A percentile compares a stretch with the other conserved stretches of the same genome.
phyloP scores from a whole-genome alignment of 495 filamentous ascomycete genomes.

The Parathielavia appendiculata region DNA sequence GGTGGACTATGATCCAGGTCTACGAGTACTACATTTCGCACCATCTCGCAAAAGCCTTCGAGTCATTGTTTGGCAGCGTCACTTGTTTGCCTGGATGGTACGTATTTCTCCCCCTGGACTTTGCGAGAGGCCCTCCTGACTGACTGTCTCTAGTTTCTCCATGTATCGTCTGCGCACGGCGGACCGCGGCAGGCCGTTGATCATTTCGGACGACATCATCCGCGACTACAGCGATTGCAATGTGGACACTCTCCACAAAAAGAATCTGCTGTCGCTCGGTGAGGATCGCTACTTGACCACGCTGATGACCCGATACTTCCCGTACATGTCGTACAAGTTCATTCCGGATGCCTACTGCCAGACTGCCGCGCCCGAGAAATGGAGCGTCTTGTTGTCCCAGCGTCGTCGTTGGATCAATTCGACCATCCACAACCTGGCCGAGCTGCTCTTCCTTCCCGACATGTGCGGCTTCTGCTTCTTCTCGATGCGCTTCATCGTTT shows the following conservation, averaged over 20 bases:
- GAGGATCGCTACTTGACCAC: conserved; percentile 98
- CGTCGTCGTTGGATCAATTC: conserved; percentile 98
- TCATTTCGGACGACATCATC: conserved; percentile 83
- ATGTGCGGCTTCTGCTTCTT: conserved; percentile 99
- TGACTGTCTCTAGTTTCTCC: conserved; percentile 68
- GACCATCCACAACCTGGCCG: conserved; percentile 89
- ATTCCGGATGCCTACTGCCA: conserved; percentile 85
- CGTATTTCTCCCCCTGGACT: conserved; percentile 33
- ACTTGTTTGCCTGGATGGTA: conserved; percentile 98
- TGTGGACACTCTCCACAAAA: conserved; percentile 96
- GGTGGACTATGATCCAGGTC: conserved; percentile 99
- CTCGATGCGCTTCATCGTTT: conserved; percentile 95
- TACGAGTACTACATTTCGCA: conserved; percentile 98
- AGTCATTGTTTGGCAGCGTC: conserved; percentile 91
- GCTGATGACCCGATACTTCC: conserved; percentile 96
- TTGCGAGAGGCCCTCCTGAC: not conserved
- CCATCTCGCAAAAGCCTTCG: conserved; percentile 88
- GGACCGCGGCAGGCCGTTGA: conserved; percentile 84
- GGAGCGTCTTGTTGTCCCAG: conserved; percentile 89
- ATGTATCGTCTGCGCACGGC: conserved; percentile 96
- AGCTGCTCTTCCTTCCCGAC: conserved; percentile 80
- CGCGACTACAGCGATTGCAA: conserved; percentile 79
- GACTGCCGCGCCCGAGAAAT: conserved; percentile 89
- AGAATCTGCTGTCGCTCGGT: conserved; percentile 90
- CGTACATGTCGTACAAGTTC: conserved; percentile 93